Base-by-base conservation (phyloP, 495 filamentous ascomycete genomes). In the Cercophora sp. region DNA sequence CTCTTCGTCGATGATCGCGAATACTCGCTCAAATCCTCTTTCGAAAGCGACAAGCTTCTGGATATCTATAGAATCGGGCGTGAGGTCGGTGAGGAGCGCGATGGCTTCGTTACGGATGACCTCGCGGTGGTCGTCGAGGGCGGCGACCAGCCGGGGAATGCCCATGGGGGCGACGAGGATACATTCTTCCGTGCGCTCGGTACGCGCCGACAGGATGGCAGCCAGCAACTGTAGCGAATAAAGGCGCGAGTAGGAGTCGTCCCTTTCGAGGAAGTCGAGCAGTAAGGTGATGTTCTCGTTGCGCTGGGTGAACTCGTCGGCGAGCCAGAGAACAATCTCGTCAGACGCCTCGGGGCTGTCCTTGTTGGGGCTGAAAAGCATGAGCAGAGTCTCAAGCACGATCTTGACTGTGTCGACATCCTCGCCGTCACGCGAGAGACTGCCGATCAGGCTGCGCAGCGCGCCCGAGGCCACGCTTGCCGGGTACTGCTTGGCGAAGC, bases 401-500 rank as follows among this genome's bases (percentile, higher is more conserved):
- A 94, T 83, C 70, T 96, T 96, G 62, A 89, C 85, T 18, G 93
- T 97, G 69, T 98, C 93, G 57, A 95, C 88, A 84, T 98, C 93
- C 66, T 96, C 91, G 20, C 82, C 82, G 77, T 97, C 93, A 68
- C 88, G 88, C 48, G 79, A 82, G 43, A 98, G 72, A 58, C 88
- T 88, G 35, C 78, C 82, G 59, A 98, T 97, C 54, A 98, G 77
- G 49, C 85, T 87, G 51, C 91, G 81, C 23, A 98, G 74, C 19
- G 89, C 86, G 35, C 89, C 91, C 0, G 91, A 96, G 9, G 93
- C 91, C n/a, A 98, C 93, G 9, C 89, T 91, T 19, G 95, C 93
- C 26, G 95, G 94, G 63, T 91, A 97, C 47, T 91, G 81, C 66
- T 96, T 96, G 25, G 93, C 89, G 70, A 98, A 96, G 75, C 90